Conservation (phyloP, 176 grass and related monocot species). For the Eragrostis curvula region DNA sequence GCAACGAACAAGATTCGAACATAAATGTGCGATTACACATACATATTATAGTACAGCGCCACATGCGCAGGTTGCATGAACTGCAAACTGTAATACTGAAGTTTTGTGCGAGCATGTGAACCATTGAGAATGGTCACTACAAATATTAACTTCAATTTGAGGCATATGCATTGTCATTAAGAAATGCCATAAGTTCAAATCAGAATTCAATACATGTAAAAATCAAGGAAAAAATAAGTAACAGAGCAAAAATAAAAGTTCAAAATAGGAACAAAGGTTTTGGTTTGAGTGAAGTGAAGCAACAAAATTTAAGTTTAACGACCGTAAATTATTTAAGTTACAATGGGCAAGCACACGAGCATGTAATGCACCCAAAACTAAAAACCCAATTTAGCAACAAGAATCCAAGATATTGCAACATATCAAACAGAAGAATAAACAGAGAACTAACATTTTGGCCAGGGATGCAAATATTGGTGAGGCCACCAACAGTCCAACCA, state of each 20-base stretch:
- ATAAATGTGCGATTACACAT: background rate
- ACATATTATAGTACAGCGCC: background rate
- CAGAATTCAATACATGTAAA: background rate
- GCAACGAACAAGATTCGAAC: background rate
- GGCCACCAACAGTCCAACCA: constrained; percentile 93
- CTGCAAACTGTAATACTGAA: background rate
- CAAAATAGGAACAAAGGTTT: background rate
- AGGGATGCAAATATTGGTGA: constrained; percentile 91
- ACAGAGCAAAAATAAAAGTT: background rate
- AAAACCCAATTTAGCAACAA: background rate
- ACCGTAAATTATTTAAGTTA: background rate
- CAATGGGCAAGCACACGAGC: background rate
- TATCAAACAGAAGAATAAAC: background rate
- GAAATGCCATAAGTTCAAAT: background rate
- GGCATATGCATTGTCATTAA: background rate
- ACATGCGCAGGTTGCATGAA: background rate
- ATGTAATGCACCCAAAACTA: constrained; percentile 4
- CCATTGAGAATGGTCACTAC: background rate
- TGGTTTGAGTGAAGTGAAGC: background rate
- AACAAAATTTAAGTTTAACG: background rate
- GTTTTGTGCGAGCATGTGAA: constrained; percentile 8
- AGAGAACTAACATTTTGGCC: constrained; percentile 71
- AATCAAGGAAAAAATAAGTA: background rate
- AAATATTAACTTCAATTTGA: background rate
- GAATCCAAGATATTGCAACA: background rate